A percentile compares a stretch with the other conserved stretches of the same genome.
Evolutionary conservation across 139 green algal species (phyloP).

Genomic region (Spirogloea muscicola): DNA sequence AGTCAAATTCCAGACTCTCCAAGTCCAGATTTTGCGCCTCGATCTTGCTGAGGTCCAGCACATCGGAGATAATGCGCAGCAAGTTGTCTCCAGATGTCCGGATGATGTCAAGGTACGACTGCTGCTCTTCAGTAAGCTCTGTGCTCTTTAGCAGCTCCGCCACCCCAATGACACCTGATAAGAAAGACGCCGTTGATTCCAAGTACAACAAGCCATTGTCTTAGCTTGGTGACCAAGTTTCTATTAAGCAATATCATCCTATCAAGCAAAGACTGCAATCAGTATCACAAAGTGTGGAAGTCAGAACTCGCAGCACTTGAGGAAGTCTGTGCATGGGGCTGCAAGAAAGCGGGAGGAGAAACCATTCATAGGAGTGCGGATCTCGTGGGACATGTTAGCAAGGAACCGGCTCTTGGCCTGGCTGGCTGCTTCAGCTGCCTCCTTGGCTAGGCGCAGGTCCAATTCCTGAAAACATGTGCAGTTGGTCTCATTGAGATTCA

Average conservation of each 20-base stretch:
- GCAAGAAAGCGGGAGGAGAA: background rate
- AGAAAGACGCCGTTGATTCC: no score
- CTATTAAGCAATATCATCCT: no score
- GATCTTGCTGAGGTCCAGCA: slow-evolving; percentile 40
- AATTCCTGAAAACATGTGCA: no score
- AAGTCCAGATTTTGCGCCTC: slow-evolving; percentile 21
- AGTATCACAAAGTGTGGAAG: no score
- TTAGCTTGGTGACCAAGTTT: no score
- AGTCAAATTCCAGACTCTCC: slow-evolving; percentile 6
- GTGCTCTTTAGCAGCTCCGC: slow-evolving; percentile 56
- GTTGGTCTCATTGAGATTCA: no score
- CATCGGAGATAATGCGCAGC: slow-evolving; percentile 41
- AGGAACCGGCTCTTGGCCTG: slow-evolving; percentile 64
- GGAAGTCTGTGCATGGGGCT: no score
- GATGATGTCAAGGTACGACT: slow-evolving; percentile 29
- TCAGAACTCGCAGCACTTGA: no score
- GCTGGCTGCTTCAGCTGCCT: slow-evolving; percentile 50
- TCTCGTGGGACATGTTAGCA: slow-evolving; percentile 71
- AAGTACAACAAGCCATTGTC: no score
- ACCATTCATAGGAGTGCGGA: slow-evolving; percentile 66
- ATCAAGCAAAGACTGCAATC: no score
- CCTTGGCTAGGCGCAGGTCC: slow-evolving; percentile 24
- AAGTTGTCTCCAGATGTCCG: slow-evolving; percentile 28
- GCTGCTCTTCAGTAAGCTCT: slow-evolving; percentile 35
- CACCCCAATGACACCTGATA: slow-evolving; percentile 61